Base-by-base conservation (phyloP, 2,329 filamentous ascomycete species). In the Teratosphaeria nubilosa region DNA sequence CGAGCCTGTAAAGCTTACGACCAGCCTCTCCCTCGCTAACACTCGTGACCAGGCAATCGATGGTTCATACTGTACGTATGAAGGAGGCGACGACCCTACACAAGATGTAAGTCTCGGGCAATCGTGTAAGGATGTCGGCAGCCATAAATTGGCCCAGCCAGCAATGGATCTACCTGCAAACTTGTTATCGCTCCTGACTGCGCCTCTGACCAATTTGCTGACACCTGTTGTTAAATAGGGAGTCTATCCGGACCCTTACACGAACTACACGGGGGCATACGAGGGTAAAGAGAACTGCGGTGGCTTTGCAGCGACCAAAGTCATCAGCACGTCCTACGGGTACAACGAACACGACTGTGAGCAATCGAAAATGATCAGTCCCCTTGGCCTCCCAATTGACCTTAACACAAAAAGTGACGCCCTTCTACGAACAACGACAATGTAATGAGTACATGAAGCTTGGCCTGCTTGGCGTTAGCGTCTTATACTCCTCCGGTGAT, bases 391-490 rank as follows among this genome's bases (percentile, higher is more conserved):
- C 20, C 2, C 2, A 10, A 22, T 16, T 48, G 41, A 48, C 41
- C 41, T 20, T 22, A n/a, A 16, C n/a, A 5, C 41, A 11, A 48
- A 48, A 16, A 48, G 69, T 79, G 7, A 75, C 78, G 1, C 70
- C 73, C 5, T 71, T 69, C 58, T 83, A 83, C 65, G 75, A 78
- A 60, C 63, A 73, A 54, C 73, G 81, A 2, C 80, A 83, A 68
- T 83, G 80, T 65, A 70, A 74, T 58, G 80, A 82, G 71, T 82
- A 80, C 68, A 76, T 82, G 76, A 83, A 83, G 71, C 75, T 83
- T 1, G 80, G 77, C 20, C 74, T 82, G 32, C 76, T 76, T 64
- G 80, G 80, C 22, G 73, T 80, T 11, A 76, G 77, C 1, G 69
- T 83, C 16, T 59, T 82, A 34, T 80, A 78, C 63, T 54, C 78